Base-by-base conservation (phyloP, 352 stramenopile species). In the Globisporangium spinosum region DNA sequence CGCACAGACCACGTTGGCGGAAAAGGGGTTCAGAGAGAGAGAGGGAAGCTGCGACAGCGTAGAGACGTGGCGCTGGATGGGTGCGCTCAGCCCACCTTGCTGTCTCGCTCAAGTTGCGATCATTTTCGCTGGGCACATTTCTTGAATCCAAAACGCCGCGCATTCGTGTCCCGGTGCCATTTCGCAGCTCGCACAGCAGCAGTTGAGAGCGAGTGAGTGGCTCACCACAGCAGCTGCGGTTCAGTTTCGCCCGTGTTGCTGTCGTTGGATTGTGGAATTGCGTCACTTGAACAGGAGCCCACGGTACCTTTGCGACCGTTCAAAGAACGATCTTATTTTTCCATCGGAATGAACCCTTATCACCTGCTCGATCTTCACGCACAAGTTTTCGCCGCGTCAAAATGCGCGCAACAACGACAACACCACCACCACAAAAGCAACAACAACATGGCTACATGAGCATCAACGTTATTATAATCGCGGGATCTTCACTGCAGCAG, bases 61-160 rank as follows among this genome's bases (percentile, higher is more conserved):
- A 63, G 58, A 64, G 58, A 64, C 58, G 45, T 64, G 58, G 58
- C 58, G 23, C 38, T 56, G 58, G 58, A 64, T 64, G 58, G 58
- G 40, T 64, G 35, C 58, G 23, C 10, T 10, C 32, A 23, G 47
- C 55, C 10, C 55, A 43, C 58, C 15, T 29, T 38, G 58, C 38
- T 54, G 1, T 25, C 15, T 47, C 13, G 38, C 40, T 64, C 8
- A 64, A 56, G 38, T 64, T 40, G 17, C 25, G 29, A 22, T 29
- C 32, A 9, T 2, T 49, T 15, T 4, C 25, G 40, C n/a, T 49
- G 40, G 40, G 40, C 40, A n/a, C 40, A 49, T 49, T 47, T 47
- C 38, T 47, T 13, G 38, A n/a, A 20, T 20, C 45, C 17, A 54
- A 54, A 51, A 12, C 13, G 10, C 5, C 2, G 40, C 40, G 15